Evolutionary conservation across 352 stramenopile species (phyloP).

Genomic region (Thalassiosira hispida): DNA sequence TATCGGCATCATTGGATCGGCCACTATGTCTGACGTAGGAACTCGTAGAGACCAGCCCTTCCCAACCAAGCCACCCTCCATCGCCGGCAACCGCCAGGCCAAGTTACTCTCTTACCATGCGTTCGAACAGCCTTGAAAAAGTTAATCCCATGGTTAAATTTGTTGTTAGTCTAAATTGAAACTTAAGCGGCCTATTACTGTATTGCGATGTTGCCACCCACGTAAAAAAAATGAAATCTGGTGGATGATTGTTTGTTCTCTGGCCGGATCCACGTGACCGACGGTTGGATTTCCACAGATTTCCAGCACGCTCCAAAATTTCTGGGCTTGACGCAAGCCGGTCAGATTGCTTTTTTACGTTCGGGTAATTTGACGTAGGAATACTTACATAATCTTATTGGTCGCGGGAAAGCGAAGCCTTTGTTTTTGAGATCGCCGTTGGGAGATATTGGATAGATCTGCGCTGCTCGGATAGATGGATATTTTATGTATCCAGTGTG

Average conservation of each 20-base stretch:
- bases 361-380: background rate
- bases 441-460: too few relatives aligned
- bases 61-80: background rate
- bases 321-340: background rate
- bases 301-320: background rate
- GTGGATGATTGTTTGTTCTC: background rate
- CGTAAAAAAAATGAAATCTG: background rate
- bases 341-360: background rate
- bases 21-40: slow-evolving; percentile 7
- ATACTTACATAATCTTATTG: background rate
- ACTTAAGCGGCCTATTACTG: slow-evolving; percentile 3
- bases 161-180: background rate
- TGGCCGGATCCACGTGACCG: background rate
- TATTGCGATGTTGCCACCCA: background rate
- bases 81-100: background rate
- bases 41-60: background rate
- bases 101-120: slow-evolving; percentile 68
- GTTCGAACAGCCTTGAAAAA: slow-evolving; percentile 86
- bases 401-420: too few relatives aligned
- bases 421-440: too few relatives aligned
- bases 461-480: too few relatives aligned
- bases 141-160: slow-evolving; percentile 81
- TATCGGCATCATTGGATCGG: slow-evolving; percentile 8
- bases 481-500: too few relatives aligned
- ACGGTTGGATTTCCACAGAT: background rate